phyloP scores from a whole-genome alignment of 805 yeast genomes.

The Metschnikowia henanensis region DNA sequence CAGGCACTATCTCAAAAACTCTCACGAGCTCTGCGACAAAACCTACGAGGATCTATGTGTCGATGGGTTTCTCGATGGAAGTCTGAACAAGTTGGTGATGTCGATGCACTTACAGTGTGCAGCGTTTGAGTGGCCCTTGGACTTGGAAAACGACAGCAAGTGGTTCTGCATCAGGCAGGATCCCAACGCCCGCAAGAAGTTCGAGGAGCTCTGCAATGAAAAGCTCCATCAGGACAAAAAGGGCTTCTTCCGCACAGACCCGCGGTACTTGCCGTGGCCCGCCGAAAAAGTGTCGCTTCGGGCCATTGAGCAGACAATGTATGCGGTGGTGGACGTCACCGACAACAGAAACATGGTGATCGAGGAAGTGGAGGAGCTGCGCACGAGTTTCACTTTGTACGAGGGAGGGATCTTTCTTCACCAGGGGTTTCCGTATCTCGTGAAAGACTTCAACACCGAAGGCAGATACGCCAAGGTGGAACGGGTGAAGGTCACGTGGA shows the following conservation, averaged over 20 bases:
- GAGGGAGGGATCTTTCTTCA: conserved; percentile 92
- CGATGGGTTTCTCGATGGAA: conserved; percentile 33
- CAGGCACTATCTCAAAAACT: conserved; percentile 75
- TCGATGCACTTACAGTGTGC: conserved; percentile 94
- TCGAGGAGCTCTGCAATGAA: conserved; percentile 34
- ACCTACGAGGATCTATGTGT: conserved; percentile 44
- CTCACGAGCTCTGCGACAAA: conserved; percentile 53
- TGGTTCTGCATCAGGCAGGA: conserved; percentile 51
- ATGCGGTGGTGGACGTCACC: conserved; percentile 89
- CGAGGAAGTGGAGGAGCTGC: conserved; percentile 84
- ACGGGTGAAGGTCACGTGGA: conserved; percentile 92
- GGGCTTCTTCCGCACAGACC: conserved; percentile 33
- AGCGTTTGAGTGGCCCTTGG: conserved; percentile 78
- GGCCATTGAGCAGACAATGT: conserved; percentile 78
- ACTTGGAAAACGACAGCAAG: conserved; percentile 47
- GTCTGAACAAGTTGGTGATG: conserved; percentile 45
- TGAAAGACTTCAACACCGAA: conserved; percentile 78
- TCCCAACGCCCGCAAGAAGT: conserved; percentile 16
- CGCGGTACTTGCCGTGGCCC: conserved; percentile 78
- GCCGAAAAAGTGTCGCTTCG: conserved; percentile 72
- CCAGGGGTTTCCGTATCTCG: conserved; percentile 89
- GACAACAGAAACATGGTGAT: conserved; percentile 73
- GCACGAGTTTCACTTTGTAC: conserved; percentile 88
- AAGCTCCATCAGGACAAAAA: conserved; percentile 35
- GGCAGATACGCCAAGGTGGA: conserved; percentile 82